phyloP scores from a whole-genome alignment of 306 rosid species.

The Crotalaria pallida region DNA sequence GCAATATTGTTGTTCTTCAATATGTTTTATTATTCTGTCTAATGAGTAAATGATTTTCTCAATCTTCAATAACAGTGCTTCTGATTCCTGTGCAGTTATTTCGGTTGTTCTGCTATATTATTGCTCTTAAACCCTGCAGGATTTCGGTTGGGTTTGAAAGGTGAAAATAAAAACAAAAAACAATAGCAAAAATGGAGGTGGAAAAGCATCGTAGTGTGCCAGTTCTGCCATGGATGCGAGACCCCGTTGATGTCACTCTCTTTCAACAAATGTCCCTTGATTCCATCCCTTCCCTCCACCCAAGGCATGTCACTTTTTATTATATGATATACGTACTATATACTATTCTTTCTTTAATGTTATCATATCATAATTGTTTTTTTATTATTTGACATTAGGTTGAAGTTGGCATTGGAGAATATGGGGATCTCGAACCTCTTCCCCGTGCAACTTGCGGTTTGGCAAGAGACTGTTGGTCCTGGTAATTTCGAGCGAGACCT shows the following conservation, averaged over 20 bases:
- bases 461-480: conserved; percentile 88
- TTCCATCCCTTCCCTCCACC: conserved; percentile 55
- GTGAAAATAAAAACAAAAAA: neutral
- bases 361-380: neutral
- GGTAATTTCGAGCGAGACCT: conserved; percentile 80
- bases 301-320: conserved; percentile 26
- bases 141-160: neutral
- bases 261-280: conserved; percentile 40
- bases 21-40: no score
- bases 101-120: neutral
- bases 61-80: neutral
- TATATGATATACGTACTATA: no score
- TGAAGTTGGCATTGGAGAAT: conserved; percentile 52
- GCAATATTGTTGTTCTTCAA: no score
- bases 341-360: neutral
- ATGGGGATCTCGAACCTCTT: conserved; percentile 55
- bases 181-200: conserved; percentile 40
- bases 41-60: no score
- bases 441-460: conserved; percentile 82
- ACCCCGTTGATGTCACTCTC: conserved; percentile 59
- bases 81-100: neutral
- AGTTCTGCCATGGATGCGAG: conserved; percentile 91
- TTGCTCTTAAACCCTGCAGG: neutral
- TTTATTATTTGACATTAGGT: conserved; percentile 27
- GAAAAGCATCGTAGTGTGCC: conserved; percentile 42